Evolutionary conservation across 176 grass and related monocot genomes (phyloP), one percentile per base, ranked within the genome.

Genomic region (Metroxylon sagu): DNA sequence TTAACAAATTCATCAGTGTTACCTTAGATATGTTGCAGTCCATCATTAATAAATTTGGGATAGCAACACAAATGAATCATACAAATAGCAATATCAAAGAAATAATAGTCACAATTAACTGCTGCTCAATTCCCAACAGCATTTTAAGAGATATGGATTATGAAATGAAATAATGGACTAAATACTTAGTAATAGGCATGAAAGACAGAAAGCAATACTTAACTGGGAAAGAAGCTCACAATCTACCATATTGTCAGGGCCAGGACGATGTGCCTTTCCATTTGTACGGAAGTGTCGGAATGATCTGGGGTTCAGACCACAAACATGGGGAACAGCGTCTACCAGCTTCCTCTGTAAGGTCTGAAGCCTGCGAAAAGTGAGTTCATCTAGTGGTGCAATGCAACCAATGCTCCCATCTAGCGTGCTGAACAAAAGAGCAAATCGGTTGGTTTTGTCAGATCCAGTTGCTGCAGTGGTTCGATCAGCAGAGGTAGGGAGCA

Each of bases 371-470:
- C 79, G 73, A 64, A 90, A 96, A 56, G 86, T 85, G 35, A 87
- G 68, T 59, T 90, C 92, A 57, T 96, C 92, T 59, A 96, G 19
- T 52, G 92, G 92, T 26, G 83, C 87, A n/a, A 96, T 86, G 65
- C 87, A 96, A n/a, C 92, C 92, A 53, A 96, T 70, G 49, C 92
- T 89, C 53, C 92, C 92, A 71, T 96, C 92, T 61, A 90, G 74
- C 1, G 87, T 96, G 19, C 71, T 77, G 74, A 96, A 88, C 28
- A 96, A 19, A 79, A 96, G 80, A 55, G 87, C 86, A 72, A 96
- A 96, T 49, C 83, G 77, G 52, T 87, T 87, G 68, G 87, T 90
- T 72, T 90, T 96, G 65, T 96, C 92, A 30, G 77, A 89, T 56
- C 61, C 73, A 10, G 79, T 71, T 17, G 57, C 74, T 56, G 76